Percentiles rank a stretch among this genome's conserved stretches.
These are phyloP conservation scores for Diospyros kaki DNA, from an alignment of 148 eudicot genomes.

Conservation along the genomic window DNA sequence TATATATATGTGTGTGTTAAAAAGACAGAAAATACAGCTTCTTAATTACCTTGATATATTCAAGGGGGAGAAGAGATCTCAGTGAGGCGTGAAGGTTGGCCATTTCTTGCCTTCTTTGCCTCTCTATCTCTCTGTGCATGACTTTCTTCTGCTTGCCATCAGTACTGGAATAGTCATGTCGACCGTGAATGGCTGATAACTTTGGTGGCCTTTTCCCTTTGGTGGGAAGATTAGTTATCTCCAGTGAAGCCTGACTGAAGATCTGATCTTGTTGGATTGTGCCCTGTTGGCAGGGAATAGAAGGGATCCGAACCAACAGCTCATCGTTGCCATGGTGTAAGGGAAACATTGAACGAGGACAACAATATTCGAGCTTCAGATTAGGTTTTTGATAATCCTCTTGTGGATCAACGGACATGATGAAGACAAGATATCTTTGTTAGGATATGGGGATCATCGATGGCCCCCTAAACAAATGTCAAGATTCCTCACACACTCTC, in stretches of 20 bases:
- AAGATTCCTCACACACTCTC: background rate
- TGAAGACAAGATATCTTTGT: conserved; percentile 9
- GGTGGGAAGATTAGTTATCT: background rate
- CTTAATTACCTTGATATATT: conserved; percentile 48
- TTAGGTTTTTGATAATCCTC: background rate
- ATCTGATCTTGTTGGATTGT: conserved; percentile 16
- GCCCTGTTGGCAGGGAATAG: conserved; percentile 4
- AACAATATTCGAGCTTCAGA: background rate
- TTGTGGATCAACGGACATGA: background rate
- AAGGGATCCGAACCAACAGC: conserved; percentile 8
- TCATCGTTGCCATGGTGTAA: conserved; percentile 20
- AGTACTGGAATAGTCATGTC: background rate
- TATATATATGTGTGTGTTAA: background rate
- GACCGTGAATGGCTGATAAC: background rate
- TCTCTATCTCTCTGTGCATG: conserved; percentile 58
- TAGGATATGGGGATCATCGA: conserved; percentile 13
- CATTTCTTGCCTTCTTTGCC: conserved; percentile 82
- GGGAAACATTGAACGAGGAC: conserved; percentile 16
- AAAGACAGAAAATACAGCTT: background rate
- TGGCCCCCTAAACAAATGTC: background rate
- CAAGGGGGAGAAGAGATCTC: conserved; percentile 60
- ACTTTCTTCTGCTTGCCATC: conserved; percentile 20
- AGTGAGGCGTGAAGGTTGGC: conserved; percentile 50
- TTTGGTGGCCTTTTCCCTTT: background rate
- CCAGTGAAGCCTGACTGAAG: conserved; percentile 10